Evolutionary conservation across 306 rosid species (phyloP).

Genomic region (Trifolium repens): DNA sequence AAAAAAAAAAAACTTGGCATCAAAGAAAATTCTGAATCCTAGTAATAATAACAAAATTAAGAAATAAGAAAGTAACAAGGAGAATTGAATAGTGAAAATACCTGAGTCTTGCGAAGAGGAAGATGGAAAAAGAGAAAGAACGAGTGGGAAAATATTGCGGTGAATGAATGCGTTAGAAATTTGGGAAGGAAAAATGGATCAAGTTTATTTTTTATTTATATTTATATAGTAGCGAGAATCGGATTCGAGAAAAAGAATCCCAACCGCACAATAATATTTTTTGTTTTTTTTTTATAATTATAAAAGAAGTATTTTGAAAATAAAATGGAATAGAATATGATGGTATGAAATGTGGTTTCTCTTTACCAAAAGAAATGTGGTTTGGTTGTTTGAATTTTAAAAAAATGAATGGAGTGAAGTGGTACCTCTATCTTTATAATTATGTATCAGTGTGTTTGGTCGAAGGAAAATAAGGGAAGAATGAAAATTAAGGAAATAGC

Average conservation of each 20-base stretch:
- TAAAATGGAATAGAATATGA: no score
- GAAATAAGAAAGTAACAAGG: background rate
- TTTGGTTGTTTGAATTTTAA: no score
- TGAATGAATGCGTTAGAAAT: slow-evolving; percentile 28
- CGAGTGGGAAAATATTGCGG: background rate
- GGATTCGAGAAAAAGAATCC: slow-evolving; percentile 38
- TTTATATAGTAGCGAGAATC: slow-evolving; percentile 29
- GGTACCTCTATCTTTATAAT: no score
- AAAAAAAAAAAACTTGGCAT: background rate
- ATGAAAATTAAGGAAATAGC: no score
- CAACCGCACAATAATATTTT: background rate
- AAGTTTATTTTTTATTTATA: slow-evolving; percentile 7
- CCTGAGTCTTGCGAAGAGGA: slow-evolving; percentile 7
- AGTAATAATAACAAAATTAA: background rate
- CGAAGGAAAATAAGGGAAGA: no score
- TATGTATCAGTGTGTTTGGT: no score
- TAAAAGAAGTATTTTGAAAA: no score
- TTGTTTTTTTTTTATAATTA: no score
- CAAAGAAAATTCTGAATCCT: slow-evolving; percentile 13
- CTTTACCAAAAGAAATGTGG: no score
- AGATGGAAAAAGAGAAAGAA: background rate
- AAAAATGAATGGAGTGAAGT: no score
- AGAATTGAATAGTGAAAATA: slow-evolving; percentile 11
- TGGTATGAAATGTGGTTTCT: no score
- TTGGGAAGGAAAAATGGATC: background rate